Percentiles rank a stretch among this genome's conserved stretches.
Conservation (phyloP, 2,329 filamentous ascomycete species). For the Penicillium sp. region DNA sequence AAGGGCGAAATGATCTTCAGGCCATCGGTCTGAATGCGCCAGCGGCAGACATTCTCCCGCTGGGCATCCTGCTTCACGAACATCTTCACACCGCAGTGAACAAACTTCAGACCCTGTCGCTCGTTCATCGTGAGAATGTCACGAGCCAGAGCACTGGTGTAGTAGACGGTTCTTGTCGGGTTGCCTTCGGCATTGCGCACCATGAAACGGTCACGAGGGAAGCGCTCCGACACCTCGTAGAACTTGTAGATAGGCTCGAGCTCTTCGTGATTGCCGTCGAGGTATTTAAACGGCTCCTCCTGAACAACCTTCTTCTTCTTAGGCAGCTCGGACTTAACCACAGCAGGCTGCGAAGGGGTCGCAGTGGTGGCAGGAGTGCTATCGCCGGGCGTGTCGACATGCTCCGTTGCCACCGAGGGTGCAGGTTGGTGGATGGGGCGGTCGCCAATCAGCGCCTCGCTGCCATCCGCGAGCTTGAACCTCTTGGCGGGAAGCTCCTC, state of each 20-base stretch:
- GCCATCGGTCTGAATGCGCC: conserved; percentile 94
- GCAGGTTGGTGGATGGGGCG: conserved; percentile 35
- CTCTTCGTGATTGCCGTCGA: conserved; percentile 68
- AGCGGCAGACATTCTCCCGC: conserved; percentile 77
- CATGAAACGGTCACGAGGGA: conserved; percentile 89
- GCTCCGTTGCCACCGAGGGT: conserved; percentile 22
- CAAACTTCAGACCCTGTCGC: conserved; percentile 85
- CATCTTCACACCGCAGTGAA: conserved; percentile 97
- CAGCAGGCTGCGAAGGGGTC: conserved; percentile 1
- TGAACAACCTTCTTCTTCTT: conserved; percentile 40
- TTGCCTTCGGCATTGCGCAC: conserved; percentile 87
- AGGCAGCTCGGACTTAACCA: conserved; percentile 15
- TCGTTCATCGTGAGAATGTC: conserved; percentile 85
- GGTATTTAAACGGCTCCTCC: conserved; percentile 94
- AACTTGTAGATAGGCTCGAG: conserved; percentile 74
- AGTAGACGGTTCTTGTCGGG: conserved; percentile 93
- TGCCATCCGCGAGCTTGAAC: conserved; percentile 40
- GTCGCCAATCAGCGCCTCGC: conserved; percentile 37
- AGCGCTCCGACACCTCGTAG: conserved; percentile 76
- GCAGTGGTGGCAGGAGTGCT: conserved; percentile 18
- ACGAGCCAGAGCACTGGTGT: conserved; percentile 77
- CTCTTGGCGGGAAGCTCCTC: conserved; percentile 42
- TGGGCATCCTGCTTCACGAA: conserved; percentile 97
- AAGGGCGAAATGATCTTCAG: conserved; percentile 87
- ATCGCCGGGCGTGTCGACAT: conserved; percentile 22